A percentile compares a stretch with the other conserved stretches of the same genome.
phyloP scores from a whole-genome alignment of 768 basidiomycete species.

The Cystoderma amianthinum region DNA sequence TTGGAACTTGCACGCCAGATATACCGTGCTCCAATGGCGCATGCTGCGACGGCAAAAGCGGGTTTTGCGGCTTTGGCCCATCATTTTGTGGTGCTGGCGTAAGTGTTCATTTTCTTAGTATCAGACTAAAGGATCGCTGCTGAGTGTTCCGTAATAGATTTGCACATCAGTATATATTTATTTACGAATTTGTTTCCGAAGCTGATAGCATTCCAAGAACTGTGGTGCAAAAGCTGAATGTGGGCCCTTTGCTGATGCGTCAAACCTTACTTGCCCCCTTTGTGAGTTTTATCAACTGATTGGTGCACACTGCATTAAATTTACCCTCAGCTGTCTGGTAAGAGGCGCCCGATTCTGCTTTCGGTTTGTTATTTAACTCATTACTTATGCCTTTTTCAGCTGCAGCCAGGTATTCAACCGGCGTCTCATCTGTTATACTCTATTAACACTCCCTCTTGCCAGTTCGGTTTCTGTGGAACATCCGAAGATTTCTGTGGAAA shows the following conservation, averaged over 20 bases:
- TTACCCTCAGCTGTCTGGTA: too few species aligned
- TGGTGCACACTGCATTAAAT: too few species aligned
- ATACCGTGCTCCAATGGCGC: conserved; percentile 18
- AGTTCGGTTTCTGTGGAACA: conserved; percentile 6
- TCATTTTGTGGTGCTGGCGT: too few species aligned
- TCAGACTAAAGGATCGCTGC: neutral
- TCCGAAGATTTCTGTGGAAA: too few species aligned
- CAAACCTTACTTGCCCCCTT: conserved; percentile 3
- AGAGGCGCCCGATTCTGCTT: too few species aligned
- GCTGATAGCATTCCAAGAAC: neutral
- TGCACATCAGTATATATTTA: conserved; percentile 7
- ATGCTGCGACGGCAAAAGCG: conserved; percentile 15
- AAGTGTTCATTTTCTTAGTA: neutral
- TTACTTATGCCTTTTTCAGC: too few species aligned
- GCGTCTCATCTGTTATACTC: neutral
- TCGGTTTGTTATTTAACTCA: too few species aligned
- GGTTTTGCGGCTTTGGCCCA: conserved; percentile 15
- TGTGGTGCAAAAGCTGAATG: conserved; percentile 4
- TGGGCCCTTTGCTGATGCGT: conserved; percentile 5
- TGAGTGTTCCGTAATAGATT: conserved; percentile 6
- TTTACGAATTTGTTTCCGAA: too few species aligned
- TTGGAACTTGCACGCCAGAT: conserved; percentile 12
- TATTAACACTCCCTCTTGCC: neutral
- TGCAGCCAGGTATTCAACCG: conserved; percentile 1
- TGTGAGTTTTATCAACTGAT: too few species aligned